A percentile compares a stretch with the other conserved stretches of the same genome.
phyloP scores from a whole-genome alignment of 2,329 filamentous ascomycete species.

The Penicillium polonicum region DNA sequence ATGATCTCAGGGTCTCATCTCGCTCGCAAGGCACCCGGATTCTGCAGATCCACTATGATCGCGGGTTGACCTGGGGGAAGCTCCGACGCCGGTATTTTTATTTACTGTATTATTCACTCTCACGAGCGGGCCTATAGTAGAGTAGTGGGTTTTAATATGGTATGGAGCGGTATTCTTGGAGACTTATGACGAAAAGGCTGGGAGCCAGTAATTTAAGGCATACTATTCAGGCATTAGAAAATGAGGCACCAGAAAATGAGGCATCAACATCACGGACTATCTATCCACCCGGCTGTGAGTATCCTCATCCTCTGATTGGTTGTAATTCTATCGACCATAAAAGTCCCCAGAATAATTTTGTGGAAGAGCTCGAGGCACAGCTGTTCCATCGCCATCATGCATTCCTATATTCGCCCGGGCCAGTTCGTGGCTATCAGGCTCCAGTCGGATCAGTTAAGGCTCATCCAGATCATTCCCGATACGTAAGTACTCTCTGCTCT shows the following conservation, averaged over 20 bases:
- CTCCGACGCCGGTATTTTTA: neutral
- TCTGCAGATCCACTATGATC: neutral
- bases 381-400: slow-evolving; percentile 34
- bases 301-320: slow-evolving; percentile 14
- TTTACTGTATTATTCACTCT: slow-evolving; percentile 1
- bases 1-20: neutral
- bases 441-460: slow-evolving; percentile 58
- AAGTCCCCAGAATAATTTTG: slow-evolving; percentile 19
- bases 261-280: neutral
- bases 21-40: slow-evolving; percentile 13
- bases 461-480: slow-evolving; percentile 61
- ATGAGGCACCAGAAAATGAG: neutral
- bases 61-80: slow-evolving; percentile 3
- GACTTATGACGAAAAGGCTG: neutral
- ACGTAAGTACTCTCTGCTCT: slow-evolving; percentile 54
- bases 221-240: neutral
- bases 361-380: slow-evolving; percentile 4
- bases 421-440: slow-evolving; percentile 39
- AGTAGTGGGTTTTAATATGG: neutral
- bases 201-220: neutral
- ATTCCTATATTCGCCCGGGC: slow-evolving; percentile 40
- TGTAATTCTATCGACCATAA: slow-evolving; percentile 6
- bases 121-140: neutral
- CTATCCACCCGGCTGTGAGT: slow-evolving; percentile 4
- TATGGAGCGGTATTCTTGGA: neutral